Evolutionary conservation across 2,329 filamentous ascomycete genomes (phyloP), one percentile per base, ranked within the genome.

Genomic region (Triangularia setosa): DNA sequence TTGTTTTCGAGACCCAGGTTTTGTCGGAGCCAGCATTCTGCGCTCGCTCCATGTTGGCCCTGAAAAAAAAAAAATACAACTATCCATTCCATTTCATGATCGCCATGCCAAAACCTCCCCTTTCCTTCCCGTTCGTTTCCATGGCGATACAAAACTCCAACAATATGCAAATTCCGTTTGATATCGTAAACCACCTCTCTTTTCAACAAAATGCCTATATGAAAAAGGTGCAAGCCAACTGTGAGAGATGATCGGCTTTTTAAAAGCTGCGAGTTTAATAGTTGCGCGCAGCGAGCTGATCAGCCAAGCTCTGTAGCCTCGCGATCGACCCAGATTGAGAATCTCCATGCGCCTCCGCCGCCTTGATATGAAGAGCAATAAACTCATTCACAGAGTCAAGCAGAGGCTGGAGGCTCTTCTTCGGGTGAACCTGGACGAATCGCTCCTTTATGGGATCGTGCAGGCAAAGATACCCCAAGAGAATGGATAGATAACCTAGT

Each of bases 401-500:
- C 14, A 87, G 70, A 14, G 79, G 78, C 5, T 74, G 73, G 30
- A 84, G 74, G 52, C 76, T 83, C 65, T 77, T 78, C 35, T 78
- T 77, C 8, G 78, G 75, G 53, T 80, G 79, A 58, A 76, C 77
- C 5, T 72, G 68, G 40, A 76, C 74, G 35, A 87, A 77, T 25
- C 77, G 78, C 57, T 77, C 74, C 55, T 80, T 77, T 7, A 81
- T 78, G 3, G 79, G 76, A 11, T 75, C 71, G 58, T 80, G 76
- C 27, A 95, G 80, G 69, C 88, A 93, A 24, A 97, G 79, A 69
- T 93, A 95, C 18, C 92, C 92, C 2, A 98, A 82, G 5, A 97
- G 81, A 14, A 97, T 88, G 0, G 92, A 88, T 24, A 97, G 81
- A 74, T 97, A 97, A 16, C 92, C 93, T 74, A 94, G 87, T 1